These are phyloP conservation scores for Paracorniculantispora psalliotae DNA, from an alignment of 2,329 filamentous ascomycete genomes.

Conservation along the genomic window DNA sequence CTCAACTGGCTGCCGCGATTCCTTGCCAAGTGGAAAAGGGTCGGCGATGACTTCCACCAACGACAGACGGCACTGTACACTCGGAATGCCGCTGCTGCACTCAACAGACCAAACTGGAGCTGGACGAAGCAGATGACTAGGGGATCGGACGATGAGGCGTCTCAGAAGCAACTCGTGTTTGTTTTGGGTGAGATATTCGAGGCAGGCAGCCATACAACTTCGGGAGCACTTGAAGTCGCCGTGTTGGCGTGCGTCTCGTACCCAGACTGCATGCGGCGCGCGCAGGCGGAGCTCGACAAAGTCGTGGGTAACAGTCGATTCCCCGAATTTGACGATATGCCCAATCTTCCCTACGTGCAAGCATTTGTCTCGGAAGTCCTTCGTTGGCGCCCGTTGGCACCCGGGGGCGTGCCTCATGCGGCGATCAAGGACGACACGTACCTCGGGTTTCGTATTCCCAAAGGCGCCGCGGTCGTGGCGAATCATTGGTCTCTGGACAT, in stretches of 20 bases:
- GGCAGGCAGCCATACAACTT: constrained; percentile 42
- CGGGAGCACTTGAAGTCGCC: constrained; percentile 28
- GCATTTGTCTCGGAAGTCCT: constrained; percentile 52
- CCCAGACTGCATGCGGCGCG: constrained; percentile 20
- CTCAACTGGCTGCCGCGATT: constrained; percentile 35
- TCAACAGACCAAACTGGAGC: neutral
- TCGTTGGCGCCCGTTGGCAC: constrained; percentile 47
- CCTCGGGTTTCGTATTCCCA: constrained; percentile 45
- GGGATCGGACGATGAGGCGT: neutral
- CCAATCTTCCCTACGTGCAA: constrained; percentile 46
- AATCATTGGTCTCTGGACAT: constrained; percentile 9
- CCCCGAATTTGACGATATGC: constrained; percentile 44
- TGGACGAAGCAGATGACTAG: constrained; percentile 9
- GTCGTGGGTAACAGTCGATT: constrained; percentile 43
- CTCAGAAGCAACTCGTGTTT: constrained; percentile 35
- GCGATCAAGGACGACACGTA: constrained; percentile 43
- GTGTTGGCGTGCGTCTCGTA: constrained; percentile 2
- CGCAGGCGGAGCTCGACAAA: constrained; percentile 47
- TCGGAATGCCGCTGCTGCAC: neutral
- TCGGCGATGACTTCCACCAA: constrained; percentile 28
- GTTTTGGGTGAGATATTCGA: constrained; percentile 43
- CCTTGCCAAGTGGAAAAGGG: constrained; percentile 32
- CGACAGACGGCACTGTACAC: constrained; percentile 23
- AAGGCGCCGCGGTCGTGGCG: constrained; percentile 2
- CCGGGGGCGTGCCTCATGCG: constrained; percentile 43